Evolutionary conservation across 345 rosid species (phyloP), one percentile per base, ranked within the genome.

Genomic region (Eucalyptus erythrocorys): DNA sequence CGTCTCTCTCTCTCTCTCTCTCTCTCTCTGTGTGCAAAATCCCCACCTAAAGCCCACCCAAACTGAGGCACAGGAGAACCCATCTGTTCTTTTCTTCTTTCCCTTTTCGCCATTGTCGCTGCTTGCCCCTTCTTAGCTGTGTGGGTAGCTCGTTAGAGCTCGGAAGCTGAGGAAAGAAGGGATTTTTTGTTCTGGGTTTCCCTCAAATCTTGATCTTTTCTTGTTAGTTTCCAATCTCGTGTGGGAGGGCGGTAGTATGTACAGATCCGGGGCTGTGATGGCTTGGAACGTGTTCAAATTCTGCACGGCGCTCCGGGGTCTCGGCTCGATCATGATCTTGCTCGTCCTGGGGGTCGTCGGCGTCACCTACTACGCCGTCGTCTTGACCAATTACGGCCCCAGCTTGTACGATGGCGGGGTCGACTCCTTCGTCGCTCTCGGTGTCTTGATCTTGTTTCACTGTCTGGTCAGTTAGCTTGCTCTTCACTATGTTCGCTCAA

Each of bases 241-340:
- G 45, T 40, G 82, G 82, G 82, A 37, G 82, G 21, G 82, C 45
- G 40, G 82, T 76, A 76, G 45, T 21, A 76, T 76, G 82, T 76
- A 76, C 47, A 76, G 82, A 76, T 76, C 82, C 47, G 82, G 82
- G 22, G 45, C 82, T 6, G 89, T 94, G 87, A 98, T 98, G 99
- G 99, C 99, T 57, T 97, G 99, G 99, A 98, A 98, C 94, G 99
- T 98, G 87, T 98, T 98, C 95, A 96, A 93, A 89, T 97, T 98
- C 88, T 98, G 99, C 88, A 96, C 99, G 32, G 98, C 97, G 87
- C 91, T 97, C 48, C 93, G 99, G 27, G 99, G 99, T 86, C 95
- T 98, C 27, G 99, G 99, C 66, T 98, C 98, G 89, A 97, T 97
- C 95, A 98, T 98, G 99, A 96, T 98, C 95, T 91, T 97, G 88